A percentile compares a stretch with the other conserved stretches of the same genome.
Evolutionary conservation across 179 eudicot genomes (phyloP).

Genomic region (Pouteria campechiana): DNA sequence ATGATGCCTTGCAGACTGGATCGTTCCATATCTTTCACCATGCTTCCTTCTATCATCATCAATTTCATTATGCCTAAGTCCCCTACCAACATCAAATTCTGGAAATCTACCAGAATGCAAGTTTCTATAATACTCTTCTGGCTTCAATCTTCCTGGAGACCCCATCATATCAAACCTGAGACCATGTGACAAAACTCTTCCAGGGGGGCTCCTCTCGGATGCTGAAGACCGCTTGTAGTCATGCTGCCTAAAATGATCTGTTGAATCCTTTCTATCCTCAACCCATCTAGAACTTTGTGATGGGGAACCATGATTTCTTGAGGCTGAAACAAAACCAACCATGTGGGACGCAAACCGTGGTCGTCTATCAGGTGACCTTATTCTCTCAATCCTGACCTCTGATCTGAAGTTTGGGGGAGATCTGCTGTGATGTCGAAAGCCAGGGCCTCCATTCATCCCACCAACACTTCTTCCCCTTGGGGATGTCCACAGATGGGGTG

Average conservation of each 20-base stretch:
- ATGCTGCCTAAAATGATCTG: conserved; percentile 18
- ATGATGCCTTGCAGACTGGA: conserved; percentile 24
- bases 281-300: conserved; percentile 11
- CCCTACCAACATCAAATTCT: conserved; percentile 28
- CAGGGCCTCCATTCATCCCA: too few relatives aligned
- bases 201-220: conserved; percentile 46
- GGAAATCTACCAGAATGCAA: conserved; percentile 34
- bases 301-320: conserved; percentile 14
- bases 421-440: conserved; percentile 23
- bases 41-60: conserved; percentile 30
- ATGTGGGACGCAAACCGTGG: conserved; percentile 11
- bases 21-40: conserved; percentile 27
- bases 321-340: conserved; percentile 11
- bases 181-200: conserved; percentile 20
- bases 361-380: conserved; percentile 30
- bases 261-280: conserved; percentile 9
- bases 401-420: conserved; percentile 46
- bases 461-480: conserved; percentile 17
- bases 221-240: too few relatives aligned
- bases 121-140: conserved; percentile 31
- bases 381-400: conserved; percentile 32
- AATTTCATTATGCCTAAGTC: conserved; percentile 15
- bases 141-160: conserved; percentile 24
- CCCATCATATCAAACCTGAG: conserved; percentile 29
- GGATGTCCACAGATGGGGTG: conserved; percentile 34